Conservation (phyloP, 2,329 filamentous ascomycete genomes). For the Beauveria sp. region DNA sequence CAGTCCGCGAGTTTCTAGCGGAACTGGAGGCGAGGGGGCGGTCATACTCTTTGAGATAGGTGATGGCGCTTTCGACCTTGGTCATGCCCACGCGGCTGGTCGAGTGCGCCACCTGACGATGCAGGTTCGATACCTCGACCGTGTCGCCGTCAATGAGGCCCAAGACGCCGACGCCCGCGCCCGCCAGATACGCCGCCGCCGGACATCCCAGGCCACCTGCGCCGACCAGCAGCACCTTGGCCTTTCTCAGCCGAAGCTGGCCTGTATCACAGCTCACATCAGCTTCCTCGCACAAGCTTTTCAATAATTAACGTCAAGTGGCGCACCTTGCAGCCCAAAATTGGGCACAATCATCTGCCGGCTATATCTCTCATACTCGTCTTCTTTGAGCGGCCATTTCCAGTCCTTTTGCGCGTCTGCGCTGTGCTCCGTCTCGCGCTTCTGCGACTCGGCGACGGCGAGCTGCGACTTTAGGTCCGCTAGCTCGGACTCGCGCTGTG, state of each 20-base stretch:
- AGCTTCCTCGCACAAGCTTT: not conserved
- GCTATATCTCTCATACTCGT: constrained; percentile 82
- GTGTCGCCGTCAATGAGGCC: constrained; percentile 82
- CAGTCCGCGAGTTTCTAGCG: too few species aligned
- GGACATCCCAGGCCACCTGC: constrained; percentile 88
- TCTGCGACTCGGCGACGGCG: constrained; percentile 28
- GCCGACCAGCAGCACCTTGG: constrained; percentile 74
- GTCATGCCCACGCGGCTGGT: constrained; percentile 61
- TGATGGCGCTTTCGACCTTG: constrained; percentile 73
- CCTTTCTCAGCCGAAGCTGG: constrained; percentile 63
- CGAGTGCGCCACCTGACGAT: constrained; percentile 81
- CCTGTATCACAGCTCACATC: constrained; percentile 37
- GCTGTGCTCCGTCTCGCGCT: constrained; percentile 8
- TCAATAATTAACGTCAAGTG: too few species aligned
- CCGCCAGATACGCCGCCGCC: constrained; percentile 85
- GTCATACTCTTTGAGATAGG: constrained; percentile 47
- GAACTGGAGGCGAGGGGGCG: not conserved
- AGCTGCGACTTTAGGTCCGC: constrained; percentile 38
- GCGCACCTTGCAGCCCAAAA: constrained; percentile 64
- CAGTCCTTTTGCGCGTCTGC: constrained; percentile 17
- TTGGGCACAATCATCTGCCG: constrained; percentile 84
- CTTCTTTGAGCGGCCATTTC: constrained; percentile 61
- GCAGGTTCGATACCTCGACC: constrained; percentile 85
- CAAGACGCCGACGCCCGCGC: constrained; percentile 75
- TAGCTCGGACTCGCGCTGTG: constrained; percentile 40